A percentile compares a stretch with the other conserved stretches of the same genome.
These are phyloP conservation scores for Paraglomus brasilianum DNA, from an alignment of 192 early-diverging fungal species.

Conservation along the genomic window DNA sequence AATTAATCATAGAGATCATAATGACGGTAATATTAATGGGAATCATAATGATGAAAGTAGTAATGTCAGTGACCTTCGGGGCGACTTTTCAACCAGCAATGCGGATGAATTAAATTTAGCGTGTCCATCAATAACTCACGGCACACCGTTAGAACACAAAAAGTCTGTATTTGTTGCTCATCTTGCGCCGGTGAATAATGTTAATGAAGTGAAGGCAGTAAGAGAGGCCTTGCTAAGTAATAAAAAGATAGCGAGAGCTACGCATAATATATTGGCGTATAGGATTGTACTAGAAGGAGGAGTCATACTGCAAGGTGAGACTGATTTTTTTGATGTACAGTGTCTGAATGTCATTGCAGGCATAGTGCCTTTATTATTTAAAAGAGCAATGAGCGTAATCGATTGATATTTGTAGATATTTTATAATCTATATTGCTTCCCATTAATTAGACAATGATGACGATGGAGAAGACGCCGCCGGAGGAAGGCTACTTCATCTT, in stretches of 20 bases:
- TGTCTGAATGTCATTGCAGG: not conserved
- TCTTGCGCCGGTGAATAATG: conserved; percentile 56
- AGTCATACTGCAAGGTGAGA: conserved; percentile 52
- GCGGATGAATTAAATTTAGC: not conserved
- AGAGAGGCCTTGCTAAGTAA: conserved; percentile 59
- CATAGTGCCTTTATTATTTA: not conserved
- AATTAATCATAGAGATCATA: not conserved
- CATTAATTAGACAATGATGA: conserved; percentile 74
- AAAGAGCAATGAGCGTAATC: not conserved
- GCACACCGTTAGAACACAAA: conserved; percentile 66
- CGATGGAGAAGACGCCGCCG: conserved; percentile 93
- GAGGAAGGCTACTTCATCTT: conserved; percentile 78
- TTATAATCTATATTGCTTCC: not conserved
- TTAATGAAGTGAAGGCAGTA: conserved; percentile 53
- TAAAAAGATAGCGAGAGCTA: conserved; percentile 78
- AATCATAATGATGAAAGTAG: conserved; percentile 29
- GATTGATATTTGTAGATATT: not conserved
- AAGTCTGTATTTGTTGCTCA: conserved; percentile 88
- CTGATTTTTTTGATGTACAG: conserved; percentile 12
- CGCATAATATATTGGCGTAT: conserved; percentile 91
- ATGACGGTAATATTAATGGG: conserved; percentile 12
- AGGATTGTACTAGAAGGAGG: conserved; percentile 63
- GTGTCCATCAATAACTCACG: conserved; percentile 23
- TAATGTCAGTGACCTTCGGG: conserved; percentile 19
- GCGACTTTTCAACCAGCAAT: not conserved